These are phyloP conservation scores for Naganishia sp. DNA, from an alignment of 1,284 basidiomycete genomes.

Conservation along the genomic window DNA sequence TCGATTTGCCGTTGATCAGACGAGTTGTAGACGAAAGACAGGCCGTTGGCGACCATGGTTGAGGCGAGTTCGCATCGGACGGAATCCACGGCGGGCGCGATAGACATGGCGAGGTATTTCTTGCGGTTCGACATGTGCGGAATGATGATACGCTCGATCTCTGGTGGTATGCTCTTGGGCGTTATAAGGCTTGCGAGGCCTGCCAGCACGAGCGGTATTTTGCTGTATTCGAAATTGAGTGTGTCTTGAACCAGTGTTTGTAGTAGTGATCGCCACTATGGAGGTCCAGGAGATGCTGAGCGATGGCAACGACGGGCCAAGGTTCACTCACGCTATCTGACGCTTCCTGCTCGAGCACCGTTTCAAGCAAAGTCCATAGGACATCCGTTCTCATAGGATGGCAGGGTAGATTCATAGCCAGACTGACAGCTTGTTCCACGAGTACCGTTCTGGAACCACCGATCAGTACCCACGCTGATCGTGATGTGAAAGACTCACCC, in stretches of 20 bases:
- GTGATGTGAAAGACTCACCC: slow-evolving; percentile 4
- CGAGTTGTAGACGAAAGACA: slow-evolving; percentile 15
- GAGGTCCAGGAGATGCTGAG: background rate
- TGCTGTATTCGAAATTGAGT: slow-evolving; percentile 1
- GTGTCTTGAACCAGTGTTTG: background rate
- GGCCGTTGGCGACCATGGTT: slow-evolving; percentile 12
- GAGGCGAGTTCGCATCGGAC: slow-evolving; percentile 10
- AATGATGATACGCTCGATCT: slow-evolving; percentile 14
- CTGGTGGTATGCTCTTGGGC: background rate
- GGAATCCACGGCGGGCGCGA: background rate
- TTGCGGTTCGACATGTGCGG: slow-evolving; percentile 14
- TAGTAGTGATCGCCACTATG: slow-evolving; percentile 3
- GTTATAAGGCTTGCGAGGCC: slow-evolving; percentile 6
- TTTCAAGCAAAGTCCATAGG: slow-evolving; percentile 18
- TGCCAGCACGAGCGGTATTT: slow-evolving; percentile 1
- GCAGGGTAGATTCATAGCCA: slow-evolving; percentile 10
- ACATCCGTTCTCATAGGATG: slow-evolving; percentile 15
- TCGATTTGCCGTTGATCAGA: slow-evolving; percentile 20
- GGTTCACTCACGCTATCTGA: slow-evolving; percentile 1
- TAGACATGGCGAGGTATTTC: slow-evolving; percentile 15
- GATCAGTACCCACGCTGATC: background rate
- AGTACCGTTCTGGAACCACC: slow-evolving; percentile 2
- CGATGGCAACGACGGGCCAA: background rate
- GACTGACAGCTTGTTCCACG: slow-evolving; percentile 12
- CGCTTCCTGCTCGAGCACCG: slow-evolving; percentile 1